A percentile compares a stretch with the other conserved stretches of the same genome.
Conservation (phyloP, 1,284 basidiomycete genomes). For the Coniophora puteana region DNA sequence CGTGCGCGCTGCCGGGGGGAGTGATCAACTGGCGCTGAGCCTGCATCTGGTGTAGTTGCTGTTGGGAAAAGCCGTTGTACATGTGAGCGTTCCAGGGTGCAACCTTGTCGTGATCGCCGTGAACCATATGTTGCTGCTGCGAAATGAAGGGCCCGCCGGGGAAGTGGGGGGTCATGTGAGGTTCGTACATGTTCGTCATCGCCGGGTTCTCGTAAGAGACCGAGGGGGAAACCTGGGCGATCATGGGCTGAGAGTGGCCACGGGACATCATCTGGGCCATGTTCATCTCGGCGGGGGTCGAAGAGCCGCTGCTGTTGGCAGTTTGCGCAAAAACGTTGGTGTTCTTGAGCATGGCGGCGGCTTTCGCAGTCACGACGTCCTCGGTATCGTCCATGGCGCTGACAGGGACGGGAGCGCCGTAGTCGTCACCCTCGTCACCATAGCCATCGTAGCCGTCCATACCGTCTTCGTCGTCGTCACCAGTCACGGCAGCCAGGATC, state of each 20-base stretch:
- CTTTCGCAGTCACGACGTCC: slow-evolving; percentile 19
- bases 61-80: slow-evolving; percentile 26
- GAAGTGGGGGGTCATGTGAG: slow-evolving; percentile 20
- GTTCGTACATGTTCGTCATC: slow-evolving; percentile 29
- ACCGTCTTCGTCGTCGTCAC: slow-evolving; percentile 51
- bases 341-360: slow-evolving; percentile 17
- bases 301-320: slow-evolving; percentile 16
- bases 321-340: slow-evolving; percentile 19
- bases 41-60: slow-evolving; percentile 23
- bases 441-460: slow-evolving; percentile 38
- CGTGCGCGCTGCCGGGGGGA: slow-evolving; percentile 30
- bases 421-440: slow-evolving; percentile 33
- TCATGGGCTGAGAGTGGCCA: slow-evolving; percentile 18
- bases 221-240: slow-evolving; percentile 26
- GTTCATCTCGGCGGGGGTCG: slow-evolving; percentile 21
- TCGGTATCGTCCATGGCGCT: slow-evolving; percentile 25
- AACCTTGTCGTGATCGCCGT: slow-evolving; percentile 25
- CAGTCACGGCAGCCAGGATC: slow-evolving; percentile 46
- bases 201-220: slow-evolving; percentile 30
- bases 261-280: slow-evolving; percentile 20
- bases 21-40: slow-evolving; percentile 28
- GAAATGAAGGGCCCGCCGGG: slow-evolving; percentile 11
- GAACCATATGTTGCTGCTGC: slow-evolving; percentile 17
- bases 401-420: slow-evolving; percentile 15
- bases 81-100: slow-evolving; percentile 27